Conservation (phyloP, 495 filamentous ascomycete species). For the Lasiosphaeria ovina region DNA sequence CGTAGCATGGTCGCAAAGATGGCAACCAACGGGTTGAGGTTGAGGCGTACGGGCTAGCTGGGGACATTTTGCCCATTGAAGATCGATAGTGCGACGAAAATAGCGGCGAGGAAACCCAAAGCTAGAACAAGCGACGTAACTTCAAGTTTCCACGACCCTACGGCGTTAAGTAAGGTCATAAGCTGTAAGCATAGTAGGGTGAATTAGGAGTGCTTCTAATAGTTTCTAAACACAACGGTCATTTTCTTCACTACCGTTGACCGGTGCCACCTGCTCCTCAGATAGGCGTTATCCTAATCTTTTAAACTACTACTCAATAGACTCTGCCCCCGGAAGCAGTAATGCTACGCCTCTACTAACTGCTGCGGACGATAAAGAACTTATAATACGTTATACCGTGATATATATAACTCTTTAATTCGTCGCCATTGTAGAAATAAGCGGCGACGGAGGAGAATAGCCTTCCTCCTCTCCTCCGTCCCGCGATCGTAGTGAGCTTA, state of each 20-base stretch:
- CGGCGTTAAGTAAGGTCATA: too few species aligned
- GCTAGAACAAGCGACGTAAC: conserved; percentile 2
- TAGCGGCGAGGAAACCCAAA: conserved; percentile 3
- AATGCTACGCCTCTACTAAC: too few species aligned
- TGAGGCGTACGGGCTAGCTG: conserved; percentile 7
- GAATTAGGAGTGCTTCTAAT: too few species aligned
- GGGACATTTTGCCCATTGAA: conserved; percentile 10
- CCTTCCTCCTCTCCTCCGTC: not conserved
- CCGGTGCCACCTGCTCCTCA: too few species aligned
- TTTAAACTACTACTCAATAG: too few species aligned
- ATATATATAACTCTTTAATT: not conserved
- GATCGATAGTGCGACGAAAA: conserved; percentile 3
- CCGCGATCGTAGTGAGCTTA: not conserved
- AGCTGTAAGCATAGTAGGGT: too few species aligned
- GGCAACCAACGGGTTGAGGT: conserved; percentile 10
- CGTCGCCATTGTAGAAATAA: not conserved
- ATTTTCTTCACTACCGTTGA: too few species aligned
- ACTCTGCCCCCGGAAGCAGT: too few species aligned
- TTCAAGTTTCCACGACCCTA: conserved; percentile 8
- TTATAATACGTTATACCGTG: too few species aligned
- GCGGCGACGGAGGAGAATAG: not conserved
- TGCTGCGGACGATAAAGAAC: too few species aligned
- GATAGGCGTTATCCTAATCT: too few species aligned
- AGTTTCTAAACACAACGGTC: too few species aligned
- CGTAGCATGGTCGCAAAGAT: conserved; percentile 4